Conservation (phyloP, 768 basidiomycete genomes). For the Boletus insuetus region DNA sequence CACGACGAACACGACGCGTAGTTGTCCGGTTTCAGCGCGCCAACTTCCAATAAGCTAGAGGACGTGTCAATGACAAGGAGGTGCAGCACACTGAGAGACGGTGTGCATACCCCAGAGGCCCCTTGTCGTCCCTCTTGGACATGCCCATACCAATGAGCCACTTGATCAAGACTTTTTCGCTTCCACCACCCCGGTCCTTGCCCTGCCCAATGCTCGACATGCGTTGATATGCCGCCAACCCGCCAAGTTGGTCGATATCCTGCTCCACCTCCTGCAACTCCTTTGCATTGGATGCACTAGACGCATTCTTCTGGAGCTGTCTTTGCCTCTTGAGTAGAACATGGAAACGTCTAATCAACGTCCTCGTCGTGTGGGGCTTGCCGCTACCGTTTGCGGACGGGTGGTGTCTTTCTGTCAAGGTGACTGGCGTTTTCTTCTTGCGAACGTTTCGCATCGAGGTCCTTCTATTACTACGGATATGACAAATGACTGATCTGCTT, state of each 20-base stretch:
- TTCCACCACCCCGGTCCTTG: slow-evolving; percentile 82
- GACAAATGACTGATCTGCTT: no score
- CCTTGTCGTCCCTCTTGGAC: slow-evolving; percentile 23
- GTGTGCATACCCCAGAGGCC: slow-evolving; percentile 32
- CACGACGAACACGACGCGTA: slow-evolving; percentile 63
- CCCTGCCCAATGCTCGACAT: slow-evolving; percentile 84
- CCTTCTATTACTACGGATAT: no score
- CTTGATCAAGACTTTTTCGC: slow-evolving; percentile 70
- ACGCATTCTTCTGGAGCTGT: slow-evolving; percentile 42
- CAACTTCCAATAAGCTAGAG: slow-evolving; percentile 79
- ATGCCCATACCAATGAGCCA: slow-evolving; percentile 66
- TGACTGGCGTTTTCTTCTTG: slow-evolving; percentile 48
- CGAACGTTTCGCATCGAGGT: slow-evolving; percentile 39
- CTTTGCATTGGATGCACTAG: slow-evolving; percentile 13
- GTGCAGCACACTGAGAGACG: not conserved
- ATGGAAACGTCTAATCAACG: slow-evolving; percentile 78
- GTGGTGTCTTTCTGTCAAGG: slow-evolving; percentile 18
- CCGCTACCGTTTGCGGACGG: slow-evolving; percentile 33
- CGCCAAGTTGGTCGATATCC: slow-evolving; percentile 71
- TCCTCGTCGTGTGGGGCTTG: slow-evolving; percentile 61
- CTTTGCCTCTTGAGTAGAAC: slow-evolving; percentile 69
- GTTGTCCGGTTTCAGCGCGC: slow-evolving; percentile 84
- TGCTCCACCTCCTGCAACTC: slow-evolving; percentile 52
- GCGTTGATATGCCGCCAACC: slow-evolving; percentile 74
- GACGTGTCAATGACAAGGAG: not conserved